Evolutionary conservation across 768 basidiomycete species (phyloP), one percentile per base, ranked within the genome.

Genomic region (Naganishia vishniacii): DNA sequence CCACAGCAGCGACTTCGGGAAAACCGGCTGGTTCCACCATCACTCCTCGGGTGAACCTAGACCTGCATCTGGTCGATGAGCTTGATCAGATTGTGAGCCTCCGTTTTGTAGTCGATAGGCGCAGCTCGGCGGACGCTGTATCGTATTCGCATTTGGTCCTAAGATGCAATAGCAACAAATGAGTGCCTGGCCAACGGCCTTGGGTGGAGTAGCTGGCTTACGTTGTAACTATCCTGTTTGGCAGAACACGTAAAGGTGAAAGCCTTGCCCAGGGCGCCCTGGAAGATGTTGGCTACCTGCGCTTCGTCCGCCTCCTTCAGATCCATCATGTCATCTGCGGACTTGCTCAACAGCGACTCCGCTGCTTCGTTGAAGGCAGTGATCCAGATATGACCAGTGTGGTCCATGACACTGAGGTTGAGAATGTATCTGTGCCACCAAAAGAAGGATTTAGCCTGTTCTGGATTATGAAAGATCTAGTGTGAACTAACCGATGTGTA

Each of bases 291-390:
- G 48, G 82, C 83, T 75, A 82, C 89, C 61, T 82, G 81, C 13
- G 73, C 69, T 0, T 87, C 86, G 2, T 80, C 80, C 4, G 85
- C 82, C 84, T 91, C 68, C 66, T 83, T 88, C 66, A 91, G 81
- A n/a, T 81, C 81, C 61, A 86, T 77, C 45, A 98, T 74, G 15
- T 92, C 86, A 70, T 91, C 84, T 12, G 90, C 94, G 32, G 83
- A 78, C 79, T 84, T 86, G 28, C 84, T 87, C 67, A 97, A 86
- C 16, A 99, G 78, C 4, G 80, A 79, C 59, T 84, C 76, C 4
- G 91, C 95, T 34, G 87, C 84, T 6, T 98, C 94, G 74, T 99
- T 94, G 81, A 99, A 99, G 3, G 88, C 91, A 67, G 89, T 89
- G 47, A 97, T 80, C 94, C 94, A 98, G 18, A 85, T 83, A 76